Evolutionary conservation across 108 stramenopile species (phyloP).

Genomic region (Skeletonema tropicum): DNA sequence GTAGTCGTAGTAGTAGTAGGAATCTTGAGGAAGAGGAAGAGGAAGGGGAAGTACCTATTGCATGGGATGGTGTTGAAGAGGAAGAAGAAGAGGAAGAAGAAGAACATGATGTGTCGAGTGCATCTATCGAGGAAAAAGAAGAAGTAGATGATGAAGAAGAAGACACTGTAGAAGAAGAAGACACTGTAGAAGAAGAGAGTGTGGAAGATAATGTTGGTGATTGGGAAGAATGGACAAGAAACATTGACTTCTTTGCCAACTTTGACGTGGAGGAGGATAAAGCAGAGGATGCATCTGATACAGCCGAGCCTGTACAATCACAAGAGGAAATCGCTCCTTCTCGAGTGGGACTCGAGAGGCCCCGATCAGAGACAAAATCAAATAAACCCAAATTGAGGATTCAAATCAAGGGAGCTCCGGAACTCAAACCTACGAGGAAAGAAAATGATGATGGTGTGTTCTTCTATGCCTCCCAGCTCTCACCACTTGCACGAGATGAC

Average conservation of each 20-base stretch:
- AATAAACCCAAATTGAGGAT: background rate
- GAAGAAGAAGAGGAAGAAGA: background rate
- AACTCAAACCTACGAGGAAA: background rate
- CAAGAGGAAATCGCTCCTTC: background rate
- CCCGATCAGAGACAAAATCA: background rate
- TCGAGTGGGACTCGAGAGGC: background rate
- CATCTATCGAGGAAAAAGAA: background rate
- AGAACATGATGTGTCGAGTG: background rate
- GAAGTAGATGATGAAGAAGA: background rate
- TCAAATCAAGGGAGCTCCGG: background rate
- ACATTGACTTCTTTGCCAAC: background rate
- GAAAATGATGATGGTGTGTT: background rate
- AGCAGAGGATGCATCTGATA: background rate
- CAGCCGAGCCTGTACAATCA: background rate
- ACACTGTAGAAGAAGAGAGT: background rate
- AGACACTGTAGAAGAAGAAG: background rate
- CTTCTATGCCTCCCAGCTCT: background rate
- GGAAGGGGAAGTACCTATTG: background rate
- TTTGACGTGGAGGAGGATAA: background rate
- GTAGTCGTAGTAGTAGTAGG: too few species aligned
- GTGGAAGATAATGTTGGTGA: background rate
- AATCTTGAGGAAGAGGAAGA: background rate
- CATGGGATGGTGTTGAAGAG: background rate
- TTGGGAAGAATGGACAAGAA: background rate
- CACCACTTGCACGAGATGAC: constrained; percentile 1